Conservation (phyloP, 192 early-diverging fungal species). For the Mortierella hygrophila region DNA sequence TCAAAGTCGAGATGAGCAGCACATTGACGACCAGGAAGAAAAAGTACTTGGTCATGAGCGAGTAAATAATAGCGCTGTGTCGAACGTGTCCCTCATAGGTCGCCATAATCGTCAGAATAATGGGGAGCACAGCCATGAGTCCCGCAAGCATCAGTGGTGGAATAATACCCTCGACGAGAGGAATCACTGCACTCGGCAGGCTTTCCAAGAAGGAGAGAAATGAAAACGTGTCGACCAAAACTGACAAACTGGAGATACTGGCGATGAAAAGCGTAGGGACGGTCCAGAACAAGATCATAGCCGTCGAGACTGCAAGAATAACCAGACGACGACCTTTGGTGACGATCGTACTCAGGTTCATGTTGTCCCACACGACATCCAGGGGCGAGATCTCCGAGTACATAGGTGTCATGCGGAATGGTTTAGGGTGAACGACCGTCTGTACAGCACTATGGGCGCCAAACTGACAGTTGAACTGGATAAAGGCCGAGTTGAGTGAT, state of each 20-base stretch:
- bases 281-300: conserved; percentile 81
- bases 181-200: conserved; percentile 22
- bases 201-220: conserved; percentile 52
- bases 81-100: conserved; percentile 55
- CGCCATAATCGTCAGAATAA: conserved; percentile 68
- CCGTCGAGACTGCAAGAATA: conserved; percentile 63
- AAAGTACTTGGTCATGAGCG: conserved; percentile 78
- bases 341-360: conserved; percentile 65
- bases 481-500: conserved; percentile 78
- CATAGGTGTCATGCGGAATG: conserved; percentile 74
- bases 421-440: conserved; percentile 69
- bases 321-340: conserved; percentile 69
- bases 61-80: conserved; percentile 69
- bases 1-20: conserved; percentile 81
- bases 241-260: conserved; percentile 66
- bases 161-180: conserved; percentile 80
- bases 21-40: conserved; percentile 88
- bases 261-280: conserved; percentile 64
- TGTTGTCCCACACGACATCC: conserved; percentile 89
- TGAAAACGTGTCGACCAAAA: conserved; percentile 53
- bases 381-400: conserved; percentile 74
- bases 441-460: conserved; percentile 86
- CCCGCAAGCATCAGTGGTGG: conserved; percentile 77
- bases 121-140: conserved; percentile 76
- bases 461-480: conserved; percentile 82